Conservation (phyloP, 345 rosid species). For the Pistacia integerrima region DNA sequence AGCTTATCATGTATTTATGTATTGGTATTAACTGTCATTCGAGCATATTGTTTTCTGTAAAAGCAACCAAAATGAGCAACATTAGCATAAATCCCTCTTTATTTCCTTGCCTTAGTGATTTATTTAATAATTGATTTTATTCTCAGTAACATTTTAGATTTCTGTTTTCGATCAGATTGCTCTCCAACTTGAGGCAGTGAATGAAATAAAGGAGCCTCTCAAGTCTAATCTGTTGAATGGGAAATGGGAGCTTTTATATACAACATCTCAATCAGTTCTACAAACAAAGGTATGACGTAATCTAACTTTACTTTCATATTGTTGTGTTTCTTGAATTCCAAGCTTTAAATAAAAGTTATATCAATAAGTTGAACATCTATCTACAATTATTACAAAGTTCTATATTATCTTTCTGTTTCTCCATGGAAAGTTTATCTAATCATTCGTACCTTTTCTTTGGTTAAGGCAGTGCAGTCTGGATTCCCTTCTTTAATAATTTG, state of each 20-base stretch:
- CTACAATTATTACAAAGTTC: background rate
- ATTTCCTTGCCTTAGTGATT: background rate
- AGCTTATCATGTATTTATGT: no score
- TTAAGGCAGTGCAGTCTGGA: background rate
- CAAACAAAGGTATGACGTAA: conserved; percentile 28
- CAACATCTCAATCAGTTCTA: conserved; percentile 39
- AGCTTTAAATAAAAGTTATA: background rate
- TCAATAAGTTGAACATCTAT: background rate
- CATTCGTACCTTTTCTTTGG: background rate
- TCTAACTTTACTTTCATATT: background rate
- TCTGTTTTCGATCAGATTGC: conserved; percentile 20
- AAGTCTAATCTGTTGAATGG: conserved; percentile 32
- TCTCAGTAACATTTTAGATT: background rate
- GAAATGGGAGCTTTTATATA: conserved; percentile 47
- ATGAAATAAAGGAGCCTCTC: conserved; percentile 28
- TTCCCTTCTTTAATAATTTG: no score
- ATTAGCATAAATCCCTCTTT: background rate
- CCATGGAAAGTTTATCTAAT: background rate
- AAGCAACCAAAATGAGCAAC: no score
- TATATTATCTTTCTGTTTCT: background rate
- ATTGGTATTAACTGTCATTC: no score
- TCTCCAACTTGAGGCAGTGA: conserved; percentile 23
- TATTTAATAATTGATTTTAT: background rate
- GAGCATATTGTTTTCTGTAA: no score
- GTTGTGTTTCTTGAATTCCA: background rate